Base-by-base conservation (phyloP, 1,284 basidiomycete genomes). In the Austroboletus olivaceoglutinosus region DNA sequence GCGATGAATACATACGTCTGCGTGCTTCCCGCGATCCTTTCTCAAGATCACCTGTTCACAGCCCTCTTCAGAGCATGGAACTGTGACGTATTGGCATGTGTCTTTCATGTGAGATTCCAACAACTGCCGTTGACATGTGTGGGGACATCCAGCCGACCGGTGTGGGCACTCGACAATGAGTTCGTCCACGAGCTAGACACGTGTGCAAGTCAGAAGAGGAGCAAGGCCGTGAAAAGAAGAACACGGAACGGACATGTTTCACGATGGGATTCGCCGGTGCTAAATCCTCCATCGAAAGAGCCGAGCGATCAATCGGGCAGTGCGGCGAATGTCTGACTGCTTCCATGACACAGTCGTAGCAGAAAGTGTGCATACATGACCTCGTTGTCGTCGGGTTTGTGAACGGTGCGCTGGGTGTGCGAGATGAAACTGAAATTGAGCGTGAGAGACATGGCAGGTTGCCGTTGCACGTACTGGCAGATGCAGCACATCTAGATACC, bases 311-410 rank as follows among this genome's bases (percentile, higher is more conserved):
- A 39, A 93, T 83, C n/a, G 91, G 91, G 64, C 91, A 94, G 57
- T 84, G 81, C 2, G 75, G 72, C 5, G 81, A 78, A 50, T 85
- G 77, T 38, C 70, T 64, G 11, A 93, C 74, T 0, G 91, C 88
- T 40, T 76, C 74, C 15, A 73, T 61, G 55, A 93, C 89, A 62
- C 91, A 93, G 33, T 83, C 82, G 21, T 73, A 73, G 66, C 91
- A 94, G 67, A 93, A 93, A 0, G 89, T 93, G 65, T 94, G 91
- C 51, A 80, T 77, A 62, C 91, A 93, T 12, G 83, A 82, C 22
- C 72, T 79, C 2, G 89, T 85, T 1, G 83, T 85, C 5, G 78
- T 79, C 11, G 91, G 91, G 29, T 91, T 79, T 18, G 83, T 70
- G 60, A 93, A 90, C 3, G 91, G 89, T 42, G 80, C 73, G 29